These are phyloP conservation scores for Pterula multifida DNA, from an alignment of 1,284 basidiomycete genomes.

Conservation along the genomic window DNA sequence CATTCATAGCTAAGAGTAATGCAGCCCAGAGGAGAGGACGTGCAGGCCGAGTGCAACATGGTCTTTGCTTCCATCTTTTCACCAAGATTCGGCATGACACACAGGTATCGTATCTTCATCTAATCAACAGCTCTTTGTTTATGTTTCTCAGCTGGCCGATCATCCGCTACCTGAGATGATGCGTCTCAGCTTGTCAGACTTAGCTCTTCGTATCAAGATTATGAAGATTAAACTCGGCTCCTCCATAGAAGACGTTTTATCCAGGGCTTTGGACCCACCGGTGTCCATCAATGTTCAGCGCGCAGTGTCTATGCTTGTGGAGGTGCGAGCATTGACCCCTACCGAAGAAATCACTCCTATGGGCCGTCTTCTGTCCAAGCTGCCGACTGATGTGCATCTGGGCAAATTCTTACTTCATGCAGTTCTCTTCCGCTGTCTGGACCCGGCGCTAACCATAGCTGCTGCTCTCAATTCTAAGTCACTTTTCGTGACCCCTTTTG, in stretches of 20 bases:
- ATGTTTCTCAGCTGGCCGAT: conserved; percentile 60
- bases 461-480: conserved; percentile 90
- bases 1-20: conserved; percentile 89
- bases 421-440: conserved; percentile 81
- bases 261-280: conserved; percentile 86
- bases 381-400: conserved; percentile 94
- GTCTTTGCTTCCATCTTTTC: conserved; percentile 94
- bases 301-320: conserved; percentile 83
- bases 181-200: conserved; percentile 86
- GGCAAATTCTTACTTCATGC: conserved; percentile 90
- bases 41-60: conserved; percentile 85
- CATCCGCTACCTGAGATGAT: conserved; percentile 95
- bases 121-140: conserved; percentile 26
- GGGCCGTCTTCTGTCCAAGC: conserved; percentile 81
- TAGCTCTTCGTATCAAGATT: conserved; percentile 94
- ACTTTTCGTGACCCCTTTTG: conserved; percentile 86
- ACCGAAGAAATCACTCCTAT: conserved; percentile 92
- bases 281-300: conserved; percentile 81
- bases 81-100: conserved; percentile 82
- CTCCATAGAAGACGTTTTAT: conserved; percentile 85
- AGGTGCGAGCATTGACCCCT: conserved; percentile 79
- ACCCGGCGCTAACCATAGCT: conserved; percentile 92
- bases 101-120: conserved; percentile 29
- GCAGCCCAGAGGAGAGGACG: conserved; percentile 87
- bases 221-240: conserved; percentile 84